These are phyloP conservation scores for Clarkia xantiana DNA, from an alignment of 345 rosid genomes.

Conservation along the genomic window DNA sequence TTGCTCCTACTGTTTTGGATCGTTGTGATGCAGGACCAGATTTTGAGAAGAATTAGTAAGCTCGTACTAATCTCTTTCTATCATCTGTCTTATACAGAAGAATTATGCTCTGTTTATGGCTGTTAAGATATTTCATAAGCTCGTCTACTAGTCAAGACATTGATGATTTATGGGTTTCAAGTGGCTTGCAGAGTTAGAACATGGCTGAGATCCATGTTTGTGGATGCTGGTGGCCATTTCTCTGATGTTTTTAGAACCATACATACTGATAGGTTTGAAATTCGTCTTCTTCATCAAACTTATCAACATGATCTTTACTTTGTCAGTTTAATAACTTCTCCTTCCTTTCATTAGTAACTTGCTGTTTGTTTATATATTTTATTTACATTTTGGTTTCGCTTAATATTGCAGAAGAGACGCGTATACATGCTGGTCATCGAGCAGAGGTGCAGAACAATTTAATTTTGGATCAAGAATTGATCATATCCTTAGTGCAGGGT, in stretches of 20 bases:
- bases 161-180: not conserved
- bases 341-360: not conserved
- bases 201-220: slow-evolving; percentile 76
- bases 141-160: too few species aligned
- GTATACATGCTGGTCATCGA: slow-evolving; percentile 90
- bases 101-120: not conserved
- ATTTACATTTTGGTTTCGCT: not conserved
- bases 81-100: not conserved
- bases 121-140: too few species aligned
- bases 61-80: slow-evolving; percentile 2
- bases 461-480: slow-evolving; percentile 84
- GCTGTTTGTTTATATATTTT: too few species aligned
- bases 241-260: slow-evolving; percentile 66
- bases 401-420: slow-evolving; percentile 52
- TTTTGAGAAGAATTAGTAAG: slow-evolving; percentile 77
- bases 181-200: slow-evolving; percentile 48
- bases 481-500: slow-evolving; percentile 70
- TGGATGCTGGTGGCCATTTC: slow-evolving; percentile 60
- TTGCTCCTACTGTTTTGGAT: slow-evolving; percentile 70
- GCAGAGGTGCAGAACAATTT: slow-evolving; percentile 83
- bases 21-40: slow-evolving; percentile 79
- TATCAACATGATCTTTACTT: not conserved
- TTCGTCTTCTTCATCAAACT: too few species aligned
- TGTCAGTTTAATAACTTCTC: not conserved
- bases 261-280: slow-evolving; percentile 66